Percentiles rank a stretch among this genome's conserved stretches.
Conservation (phyloP, 2,329 filamentous ascomycete genomes). For the Venturia carpophila region DNA sequence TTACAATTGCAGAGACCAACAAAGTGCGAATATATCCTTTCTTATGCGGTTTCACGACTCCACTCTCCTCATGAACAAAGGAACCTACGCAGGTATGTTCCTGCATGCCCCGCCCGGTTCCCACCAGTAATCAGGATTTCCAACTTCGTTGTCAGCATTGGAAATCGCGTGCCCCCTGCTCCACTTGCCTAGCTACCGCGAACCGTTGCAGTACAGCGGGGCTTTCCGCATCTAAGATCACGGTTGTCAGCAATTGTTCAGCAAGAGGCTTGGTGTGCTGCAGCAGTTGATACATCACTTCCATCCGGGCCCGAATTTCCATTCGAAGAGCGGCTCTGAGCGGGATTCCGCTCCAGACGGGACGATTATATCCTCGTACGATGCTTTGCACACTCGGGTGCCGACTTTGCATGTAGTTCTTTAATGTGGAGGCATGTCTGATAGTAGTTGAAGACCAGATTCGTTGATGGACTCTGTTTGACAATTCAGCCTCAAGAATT, state of each 20-base stretch:
- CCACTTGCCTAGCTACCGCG: background rate
- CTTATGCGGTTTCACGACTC: background rate
- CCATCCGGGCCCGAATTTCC: background rate
- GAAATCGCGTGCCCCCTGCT: background rate
- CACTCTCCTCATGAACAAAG: background rate
- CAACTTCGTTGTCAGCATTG: background rate
- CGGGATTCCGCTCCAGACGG: background rate
- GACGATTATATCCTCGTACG: too few species aligned
- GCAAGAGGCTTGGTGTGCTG: background rate
- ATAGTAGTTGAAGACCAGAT: too few species aligned
- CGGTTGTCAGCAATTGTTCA: conserved; percentile 9
- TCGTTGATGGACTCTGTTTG: too few species aligned
- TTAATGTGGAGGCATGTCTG: too few species aligned
- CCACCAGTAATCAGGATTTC: background rate
- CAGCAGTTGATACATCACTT: background rate
- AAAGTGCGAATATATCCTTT: background rate
- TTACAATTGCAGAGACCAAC: background rate
- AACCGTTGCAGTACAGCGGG: background rate
- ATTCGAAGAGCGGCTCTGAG: background rate
- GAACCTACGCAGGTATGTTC: background rate
- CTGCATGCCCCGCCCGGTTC: background rate
- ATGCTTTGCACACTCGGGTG: too few species aligned
- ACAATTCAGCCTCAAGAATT: too few species aligned
- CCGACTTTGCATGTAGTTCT: too few species aligned
- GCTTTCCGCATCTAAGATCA: background rate